Percentiles rank a stretch among this genome's conserved stretches.
phyloP scores from a whole-genome alignment of 106 monocot species.

The Dioscorea dumetorum region DNA sequence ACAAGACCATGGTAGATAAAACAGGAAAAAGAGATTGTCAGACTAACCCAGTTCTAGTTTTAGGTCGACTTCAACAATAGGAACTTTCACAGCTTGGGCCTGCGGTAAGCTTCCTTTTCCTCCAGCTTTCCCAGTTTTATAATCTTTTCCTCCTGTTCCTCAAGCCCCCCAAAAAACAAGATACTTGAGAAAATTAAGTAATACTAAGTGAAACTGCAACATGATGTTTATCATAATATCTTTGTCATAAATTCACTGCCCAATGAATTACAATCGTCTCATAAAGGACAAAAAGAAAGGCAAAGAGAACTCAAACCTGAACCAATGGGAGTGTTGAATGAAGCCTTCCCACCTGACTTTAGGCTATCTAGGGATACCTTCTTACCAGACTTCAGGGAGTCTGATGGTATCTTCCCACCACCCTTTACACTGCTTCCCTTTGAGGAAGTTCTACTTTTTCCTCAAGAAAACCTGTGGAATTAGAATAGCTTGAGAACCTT shows the following conservation, averaged over 20 bases:
- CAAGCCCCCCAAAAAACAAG: constrained; percentile 24
- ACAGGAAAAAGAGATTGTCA: not conserved
- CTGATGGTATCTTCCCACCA: constrained; percentile 17
- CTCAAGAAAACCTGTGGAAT: constrained; percentile 35
- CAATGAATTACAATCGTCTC: not conserved
- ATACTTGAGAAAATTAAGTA: not conserved
- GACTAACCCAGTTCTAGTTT: constrained; percentile 60
- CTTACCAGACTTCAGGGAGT: constrained; percentile 19
- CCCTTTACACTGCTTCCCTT: constrained; percentile 4
- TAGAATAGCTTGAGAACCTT: not conserved
- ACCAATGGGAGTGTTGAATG: constrained; percentile 1
- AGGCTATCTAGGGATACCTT: constrained; percentile 16
- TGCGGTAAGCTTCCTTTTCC: constrained; percentile 33
- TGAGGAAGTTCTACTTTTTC: constrained; percentile 6
- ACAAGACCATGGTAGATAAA: no score
- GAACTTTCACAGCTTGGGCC: constrained; percentile 19
- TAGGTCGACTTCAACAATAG: constrained; percentile 37
- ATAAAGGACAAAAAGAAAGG: not conserved
- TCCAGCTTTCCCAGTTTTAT: constrained; percentile 33
- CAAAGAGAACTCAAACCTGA: constrained; percentile 29
- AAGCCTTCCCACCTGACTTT: constrained; percentile 24
- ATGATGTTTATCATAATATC: not conserved
- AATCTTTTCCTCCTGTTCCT: constrained; percentile 37
- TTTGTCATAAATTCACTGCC: not conserved
- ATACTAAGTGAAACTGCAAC: not conserved